Evolutionary conservation across 176 grass and related monocot species (phyloP), one percentile per base, ranked within the genome.

Genomic region (Secale cereale): DNA sequence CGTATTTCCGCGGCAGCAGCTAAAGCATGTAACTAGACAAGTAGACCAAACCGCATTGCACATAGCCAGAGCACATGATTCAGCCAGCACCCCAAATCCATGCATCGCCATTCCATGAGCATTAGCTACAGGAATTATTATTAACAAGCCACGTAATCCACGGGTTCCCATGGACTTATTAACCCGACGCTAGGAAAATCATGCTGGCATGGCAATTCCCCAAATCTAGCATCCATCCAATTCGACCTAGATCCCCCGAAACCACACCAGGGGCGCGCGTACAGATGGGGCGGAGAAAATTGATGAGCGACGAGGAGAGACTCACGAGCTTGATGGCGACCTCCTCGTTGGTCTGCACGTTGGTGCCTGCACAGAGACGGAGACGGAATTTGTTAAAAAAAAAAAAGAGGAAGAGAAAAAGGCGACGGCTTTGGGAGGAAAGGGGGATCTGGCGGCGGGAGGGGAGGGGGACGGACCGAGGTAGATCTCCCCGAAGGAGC

Each of bases 321-420:
- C 95, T 97, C 81, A 97, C 95, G 39, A 97, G 90, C 70, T 97
- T 97, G 78, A 97, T 92, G 36, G 90, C 95, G 48, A 97, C 95
- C 79, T 97, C 95, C 81, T 97, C 95, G 48, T 97, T 97, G 48
- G 74, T 92, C 78, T 97, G 95, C 77, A 94, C 86, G 82, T 97
- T 97, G 48, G 92, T 97, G 36, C 95, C 95, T 97, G 86, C 64
- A 41, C n/a, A 32, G 10, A 56, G 5, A 71, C 15, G 35, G 10
- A 41, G 39, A 27, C 23, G 14, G 71, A 30, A 46, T 25, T 10
- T 15, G 71, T 74, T 50, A 19, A 15, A 7, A 15, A 3, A 52
- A 6, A 28, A 28, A 26, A 7, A 5, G 8, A 16, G 7, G 12
- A 29, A 68, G 41, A 17, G 8, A 17, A 60, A 76, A 82, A 86